Evolutionary conservation across 2,329 filamentous ascomycete genomes (phyloP).

Genomic region (Fusarium decemcellulare): DNA sequence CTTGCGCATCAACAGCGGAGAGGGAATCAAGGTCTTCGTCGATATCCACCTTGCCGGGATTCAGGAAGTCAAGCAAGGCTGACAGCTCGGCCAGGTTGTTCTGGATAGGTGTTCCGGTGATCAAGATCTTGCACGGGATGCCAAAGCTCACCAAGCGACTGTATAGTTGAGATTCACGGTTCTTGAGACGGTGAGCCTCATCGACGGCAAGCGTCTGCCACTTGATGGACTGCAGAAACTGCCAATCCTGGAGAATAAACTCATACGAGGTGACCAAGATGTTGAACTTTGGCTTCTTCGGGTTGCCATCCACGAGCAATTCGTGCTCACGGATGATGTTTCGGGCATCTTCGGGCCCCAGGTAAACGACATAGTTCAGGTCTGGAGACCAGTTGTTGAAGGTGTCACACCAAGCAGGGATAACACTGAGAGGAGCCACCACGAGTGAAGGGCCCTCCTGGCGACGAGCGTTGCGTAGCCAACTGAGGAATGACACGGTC

Average conservation of each 20-base stretch:
- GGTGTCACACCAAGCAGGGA: conserved; percentile 98
- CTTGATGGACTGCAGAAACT: conserved; percentile 90
- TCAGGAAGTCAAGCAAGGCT: conserved; percentile 94
- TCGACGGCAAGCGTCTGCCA: conserved; percentile 98
- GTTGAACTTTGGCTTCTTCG: conserved; percentile 94
- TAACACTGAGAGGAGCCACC: conserved; percentile 96
- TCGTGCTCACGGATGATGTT: conserved; percentile 93
- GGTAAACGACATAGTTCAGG: conserved; percentile 96
- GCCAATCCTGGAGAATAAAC: conserved; percentile 89
- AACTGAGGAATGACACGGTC: conserved; percentile 96
- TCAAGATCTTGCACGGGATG: conserved; percentile 89
- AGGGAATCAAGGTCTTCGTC: conserved; percentile 91
- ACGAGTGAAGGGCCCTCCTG: conserved; percentile 97
- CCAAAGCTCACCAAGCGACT: conserved; percentile 87
- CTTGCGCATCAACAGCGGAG: conserved; percentile 82
- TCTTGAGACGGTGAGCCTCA: conserved; percentile 97
- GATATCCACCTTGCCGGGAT: conserved; percentile 92
- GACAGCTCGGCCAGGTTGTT: conserved; percentile 95
- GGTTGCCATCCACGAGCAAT: conserved; percentile 86
- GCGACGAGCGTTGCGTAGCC: conserved; percentile 89
- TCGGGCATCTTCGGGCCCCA: conserved; percentile 88
- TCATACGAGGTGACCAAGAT: conserved; percentile 98
- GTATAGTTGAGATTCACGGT: conserved; percentile 95
- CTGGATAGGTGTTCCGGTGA: conserved; percentile 97
- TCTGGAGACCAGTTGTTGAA: conserved; percentile 98